Evolutionary conservation across 345 rosid species (phyloP), one percentile per base, ranked within the genome.

Genomic region (Rhodomyrtus tomentosa): DNA sequence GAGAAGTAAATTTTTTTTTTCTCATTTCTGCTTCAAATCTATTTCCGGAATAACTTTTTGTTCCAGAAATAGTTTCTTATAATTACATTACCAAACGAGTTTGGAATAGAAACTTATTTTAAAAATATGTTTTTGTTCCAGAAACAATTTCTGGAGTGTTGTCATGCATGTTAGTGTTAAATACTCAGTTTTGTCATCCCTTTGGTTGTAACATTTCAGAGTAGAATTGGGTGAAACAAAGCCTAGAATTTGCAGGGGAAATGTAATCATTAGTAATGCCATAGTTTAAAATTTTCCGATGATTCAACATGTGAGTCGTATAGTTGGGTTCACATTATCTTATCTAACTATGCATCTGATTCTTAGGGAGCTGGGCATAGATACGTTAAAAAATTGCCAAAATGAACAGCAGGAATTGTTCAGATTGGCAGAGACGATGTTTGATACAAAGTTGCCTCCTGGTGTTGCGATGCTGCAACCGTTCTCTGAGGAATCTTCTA

Each of bases 381-480:
- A 80, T 52, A 95, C 98, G 49, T 55, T 92, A 79, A 91, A 90
- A 88, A 92, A 85, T 40, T 91, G 97, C 84, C 83, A 86, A 85
- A 88, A 94, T 89, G 99, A 92, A 87, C 91, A 87, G 79, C 87
- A 89, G 92, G 99, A 96, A 89, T 27, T 95, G 86, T 87, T 96
- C 21, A 89, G 85, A 86, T 89, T 96, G 92, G 98, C 97, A 16
- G 92, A 93, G 88, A 91, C 93, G 25, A 89, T 96, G 96, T 96
- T 96, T 74, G 99, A 96, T 87, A 93, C 98, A 21, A 92, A 92
- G 91, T 87, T 95, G 83, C 99, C 99, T 38, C 93, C 93, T 62
- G 98, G 99, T 87, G 95, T 94, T 55, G 84, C 62, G 80, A 93
- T 90, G 88, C 90, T 96, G 87, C 98, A 96, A 88, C 98, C 98